Base-by-base conservation (phyloP, 1,284 basidiomycete genomes). In the Heimioporus retisporus region DNA sequence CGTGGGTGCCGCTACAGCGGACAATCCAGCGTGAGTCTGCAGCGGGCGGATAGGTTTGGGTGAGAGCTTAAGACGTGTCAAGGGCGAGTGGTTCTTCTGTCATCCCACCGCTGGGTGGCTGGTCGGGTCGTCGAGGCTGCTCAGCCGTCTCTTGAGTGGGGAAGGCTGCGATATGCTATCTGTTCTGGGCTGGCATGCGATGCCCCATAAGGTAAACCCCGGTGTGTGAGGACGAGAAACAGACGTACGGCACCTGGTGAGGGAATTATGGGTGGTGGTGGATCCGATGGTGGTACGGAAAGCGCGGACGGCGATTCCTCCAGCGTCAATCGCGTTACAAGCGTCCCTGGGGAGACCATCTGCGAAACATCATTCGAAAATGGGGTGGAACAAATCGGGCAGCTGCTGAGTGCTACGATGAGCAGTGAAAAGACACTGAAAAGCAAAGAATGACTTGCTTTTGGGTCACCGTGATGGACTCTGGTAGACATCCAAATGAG, bases 391-490 rank as follows among this genome's bases (percentile, higher is more conserved):
- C 62, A 31, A 56, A 76, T 60, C 44, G 63, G 16, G 15, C 60
- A 48, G 21, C 65, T 71, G 23, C 75, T 75, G 15, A 25, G 25
- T 15, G 60, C 48, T 44, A 31, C 43, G 21, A 40, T 18, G n/a
- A 14, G 54, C 76, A 63, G 75, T 69, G 46, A 60, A 58, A 25
- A 35, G 14, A 18, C 28, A 40, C 6, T n/a, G 3, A 16, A 6
- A n/a, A 55, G 55, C 60, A 28, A 28, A 13, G 40, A 59, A 56
- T 7, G 55, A 75, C 74, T 67, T 64, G 60, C 74, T 76, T 68
- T 64, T 74, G 75, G 7, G 48, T 66, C 67, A 78, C 14, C 25
- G 63, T 66, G 61, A 75, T 75, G 3, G 75, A 75, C 3, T 74
- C 68, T 15, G 21, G 23, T 1, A 31, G 1, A 15, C 51, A 43